Evolutionary conservation across 495 filamentous ascomycete species (phyloP).

Genomic region (Bombardia bombarda): DNA sequence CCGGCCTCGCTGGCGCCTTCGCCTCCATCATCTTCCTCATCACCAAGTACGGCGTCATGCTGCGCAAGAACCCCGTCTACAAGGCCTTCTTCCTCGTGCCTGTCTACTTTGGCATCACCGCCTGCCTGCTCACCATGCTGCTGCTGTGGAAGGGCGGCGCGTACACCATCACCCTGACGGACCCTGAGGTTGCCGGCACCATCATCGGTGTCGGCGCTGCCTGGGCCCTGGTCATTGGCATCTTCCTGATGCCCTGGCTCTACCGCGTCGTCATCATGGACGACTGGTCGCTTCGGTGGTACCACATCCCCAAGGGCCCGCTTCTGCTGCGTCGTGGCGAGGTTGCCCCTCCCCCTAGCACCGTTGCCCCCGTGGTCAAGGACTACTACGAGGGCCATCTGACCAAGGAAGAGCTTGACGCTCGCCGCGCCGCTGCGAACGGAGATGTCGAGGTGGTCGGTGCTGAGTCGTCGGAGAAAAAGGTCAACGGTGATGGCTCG

Average conservation of each 20-base stretch:
- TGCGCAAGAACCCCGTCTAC: conserved; percentile 50
- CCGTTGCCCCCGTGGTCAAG: conserved; percentile 50
- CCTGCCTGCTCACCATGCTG: conserved; percentile 55
- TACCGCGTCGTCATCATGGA: conserved; percentile 50
- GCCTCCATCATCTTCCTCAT: conserved; percentile 53
- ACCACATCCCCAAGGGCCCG: conserved; percentile 50
- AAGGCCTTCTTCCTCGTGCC: conserved; percentile 51
- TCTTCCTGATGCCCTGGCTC: conserved; percentile 60
- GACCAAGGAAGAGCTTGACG: too few relatives aligned
- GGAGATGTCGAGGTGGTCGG: conserved; percentile 26
- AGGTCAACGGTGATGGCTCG: conserved; percentile 33
- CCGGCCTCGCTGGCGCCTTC: conserved; percentile 49
- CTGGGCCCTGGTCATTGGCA: conserved; percentile 39
- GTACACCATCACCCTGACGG: conserved; percentile 35
- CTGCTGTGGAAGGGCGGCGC: conserved; percentile 49
- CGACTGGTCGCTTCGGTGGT: conserved; percentile 50
- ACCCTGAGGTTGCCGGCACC: conserved; percentile 43
- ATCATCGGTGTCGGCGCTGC: conserved; percentile 51
- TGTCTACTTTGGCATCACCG: conserved; percentile 54
- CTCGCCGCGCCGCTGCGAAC: too few relatives aligned
- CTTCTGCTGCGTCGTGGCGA: conserved; percentile 45
- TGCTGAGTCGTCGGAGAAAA: conserved; percentile 12
- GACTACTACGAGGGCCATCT: too few relatives aligned
- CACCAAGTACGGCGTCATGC: conserved; percentile 57
- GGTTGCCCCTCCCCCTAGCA: conserved; percentile 20